phyloP scores from a whole-genome alignment of 2,329 filamentous ascomycete species.

The Plenodomus lindquistii region DNA sequence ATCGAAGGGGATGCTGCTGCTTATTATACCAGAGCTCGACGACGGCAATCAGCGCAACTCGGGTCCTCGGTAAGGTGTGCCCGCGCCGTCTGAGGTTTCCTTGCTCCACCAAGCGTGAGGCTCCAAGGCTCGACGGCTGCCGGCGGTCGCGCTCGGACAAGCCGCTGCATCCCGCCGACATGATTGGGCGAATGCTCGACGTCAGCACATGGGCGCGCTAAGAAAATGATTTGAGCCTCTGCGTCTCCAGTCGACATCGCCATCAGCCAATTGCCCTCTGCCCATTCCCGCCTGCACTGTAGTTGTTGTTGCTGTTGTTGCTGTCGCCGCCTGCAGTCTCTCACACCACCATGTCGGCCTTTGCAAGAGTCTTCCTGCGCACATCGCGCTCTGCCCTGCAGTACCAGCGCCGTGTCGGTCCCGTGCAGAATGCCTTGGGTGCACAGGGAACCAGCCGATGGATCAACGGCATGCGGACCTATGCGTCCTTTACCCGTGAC shows the following conservation, averaged over 20 bases:
- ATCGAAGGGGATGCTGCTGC: not conserved
- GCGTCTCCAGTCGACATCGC: conserved; percentile 16
- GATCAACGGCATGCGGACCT: conserved; percentile 65
- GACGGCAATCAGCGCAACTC: not conserved
- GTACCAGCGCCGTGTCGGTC: conserved; percentile 68
- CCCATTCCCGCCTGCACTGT: conserved; percentile 30
- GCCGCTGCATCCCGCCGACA: conserved; percentile 12
- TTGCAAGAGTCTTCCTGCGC: conserved; percentile 82
- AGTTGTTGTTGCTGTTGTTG: too few species aligned
- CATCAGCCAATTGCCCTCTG: conserved; percentile 33
- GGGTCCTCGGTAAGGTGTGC: conserved; percentile 15
- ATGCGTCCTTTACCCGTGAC: conserved; percentile 76
- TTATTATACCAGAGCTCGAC: not conserved
- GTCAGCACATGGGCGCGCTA: conserved; percentile 30
- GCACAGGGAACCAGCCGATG: conserved; percentile 66
- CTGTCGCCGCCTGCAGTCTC: conserved; percentile 24
- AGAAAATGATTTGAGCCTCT: conserved; percentile 35
- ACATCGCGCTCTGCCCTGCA: conserved; percentile 76
- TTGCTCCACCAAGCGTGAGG: conserved; percentile 11
- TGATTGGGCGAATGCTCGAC: conserved; percentile 18
- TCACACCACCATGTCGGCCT: conserved; percentile 71
- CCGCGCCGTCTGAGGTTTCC: conserved; percentile 11
- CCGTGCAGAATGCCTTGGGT: conserved; percentile 72
- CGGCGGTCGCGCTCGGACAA: conserved; percentile 11
- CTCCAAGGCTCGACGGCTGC: too few species aligned